Evolutionary conservation across 2,329 filamentous ascomycete genomes (phyloP), one percentile per base, ranked within the genome.

Genomic region (Herpomyces periplanetae): DNA sequence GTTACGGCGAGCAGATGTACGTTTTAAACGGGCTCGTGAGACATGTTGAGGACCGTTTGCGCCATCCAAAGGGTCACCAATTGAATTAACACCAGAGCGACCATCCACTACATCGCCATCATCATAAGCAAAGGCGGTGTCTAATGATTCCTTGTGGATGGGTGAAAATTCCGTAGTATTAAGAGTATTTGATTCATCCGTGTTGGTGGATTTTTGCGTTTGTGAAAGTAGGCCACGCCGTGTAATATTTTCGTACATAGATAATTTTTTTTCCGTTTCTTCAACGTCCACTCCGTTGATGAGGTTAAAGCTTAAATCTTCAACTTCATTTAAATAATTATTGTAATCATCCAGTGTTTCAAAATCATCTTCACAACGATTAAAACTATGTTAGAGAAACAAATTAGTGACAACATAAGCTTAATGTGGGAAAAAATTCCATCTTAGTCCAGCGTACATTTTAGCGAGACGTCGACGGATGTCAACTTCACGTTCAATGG

Each of bases 261-360:
- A 39, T n/a, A 73, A 40, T 20, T 49, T 43, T 16, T 40, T 37
- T 30, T 55, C 45, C 2, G 51, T 58, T 22, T 47, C 51, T n/a
- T 57, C 53, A 1, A 59, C 47, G 23, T 73, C 57, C 16, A 44
- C 48, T 16, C 60, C 57, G 26, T 57, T 49, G 20, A 88, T 61
- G 5, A 96, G 48, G 33, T 88, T 75, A 40, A 73, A 71, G 2
- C 73, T 73, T 25, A 88, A 51, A 27, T 63, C 57, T 43, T 96
- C 80, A 15, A 87, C 68, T 32, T 66, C 59, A 39, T 91, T 69
- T 6, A 96, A 55, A 41, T 91, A 88, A 37, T 88, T 61, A 40
- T 96, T 88, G 45, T 61, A 96, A 33, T 59, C 63, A 16, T 53
- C 44, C 23, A 87, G 47, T 2, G 53, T 57, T 37, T 84, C 64